phyloP scores from a whole-genome alignment of 768 basidiomycete genomes.

The Boletus sensibilis region DNA sequence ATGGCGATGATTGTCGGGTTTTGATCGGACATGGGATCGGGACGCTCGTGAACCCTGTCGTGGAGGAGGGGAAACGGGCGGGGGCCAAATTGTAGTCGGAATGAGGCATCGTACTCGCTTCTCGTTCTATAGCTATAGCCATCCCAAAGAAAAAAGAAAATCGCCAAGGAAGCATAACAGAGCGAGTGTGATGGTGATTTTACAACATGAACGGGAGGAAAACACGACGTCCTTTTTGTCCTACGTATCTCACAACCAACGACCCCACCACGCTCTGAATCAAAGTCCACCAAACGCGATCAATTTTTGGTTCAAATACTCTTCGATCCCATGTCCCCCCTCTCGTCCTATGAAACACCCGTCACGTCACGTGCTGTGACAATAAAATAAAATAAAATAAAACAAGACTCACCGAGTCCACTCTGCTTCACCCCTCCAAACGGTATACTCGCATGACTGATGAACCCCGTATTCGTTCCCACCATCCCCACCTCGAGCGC shows the following conservation, averaged over 20 bases:
- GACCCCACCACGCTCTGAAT: background rate
- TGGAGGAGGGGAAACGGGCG: slow-evolving; percentile 53
- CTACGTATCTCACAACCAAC: background rate
- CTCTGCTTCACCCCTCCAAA: slow-evolving; percentile 94
- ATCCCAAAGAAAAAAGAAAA: background rate
- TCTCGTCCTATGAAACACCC: slow-evolving; percentile 56
- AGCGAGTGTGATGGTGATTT: background rate
- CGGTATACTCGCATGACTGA: slow-evolving; percentile 78
- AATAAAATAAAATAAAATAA: background rate
- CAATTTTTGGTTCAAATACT: slow-evolving; percentile 81
- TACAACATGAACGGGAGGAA: background rate
- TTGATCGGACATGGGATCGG: slow-evolving; percentile 76
- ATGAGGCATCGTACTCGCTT: background rate
- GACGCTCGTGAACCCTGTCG: slow-evolving; percentile 74
- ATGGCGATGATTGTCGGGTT: slow-evolving; percentile 69
- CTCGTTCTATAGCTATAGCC: background rate
- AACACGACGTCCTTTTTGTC: background rate
- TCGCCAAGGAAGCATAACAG: background rate
- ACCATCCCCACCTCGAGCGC: slow-evolving; percentile 93
- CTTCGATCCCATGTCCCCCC: slow-evolving; percentile 86
- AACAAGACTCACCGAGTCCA: slow-evolving; percentile 50
- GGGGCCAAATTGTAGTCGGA: slow-evolving; percentile 42
- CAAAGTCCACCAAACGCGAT: slow-evolving; percentile 76
- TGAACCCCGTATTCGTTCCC: slow-evolving; percentile 75
- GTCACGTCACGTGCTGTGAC: background rate